Percentiles rank a stretch among this genome's conserved stretches.
phyloP scores from a whole-genome alignment of 208 protist species.

The Plasmodiophora brassicae region DNA sequence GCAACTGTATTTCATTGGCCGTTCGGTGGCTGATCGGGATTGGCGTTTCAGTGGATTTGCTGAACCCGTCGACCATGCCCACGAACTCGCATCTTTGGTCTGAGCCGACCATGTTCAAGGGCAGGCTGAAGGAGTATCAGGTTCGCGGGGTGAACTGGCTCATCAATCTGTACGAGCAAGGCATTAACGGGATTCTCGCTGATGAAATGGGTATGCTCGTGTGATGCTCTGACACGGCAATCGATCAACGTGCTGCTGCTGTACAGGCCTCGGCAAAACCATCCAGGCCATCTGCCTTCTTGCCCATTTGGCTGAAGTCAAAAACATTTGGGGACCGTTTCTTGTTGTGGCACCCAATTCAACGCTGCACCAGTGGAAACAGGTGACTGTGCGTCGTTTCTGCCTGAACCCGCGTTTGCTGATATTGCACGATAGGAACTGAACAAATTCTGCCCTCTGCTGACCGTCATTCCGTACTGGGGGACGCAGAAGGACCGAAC shows the following conservation, averaged over 20 bases:
- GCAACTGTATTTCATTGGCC: background rate
- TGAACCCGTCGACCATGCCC: constrained; percentile 42
- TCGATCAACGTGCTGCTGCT: too few species aligned
- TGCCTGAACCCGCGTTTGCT: background rate
- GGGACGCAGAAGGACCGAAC: constrained; percentile 51
- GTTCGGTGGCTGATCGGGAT: background rate
- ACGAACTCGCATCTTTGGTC: constrained; percentile 11
- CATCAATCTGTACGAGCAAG: constrained; percentile 83
- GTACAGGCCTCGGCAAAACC: constrained; percentile 64
- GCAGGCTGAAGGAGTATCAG: constrained; percentile 89
- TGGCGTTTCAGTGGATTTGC: constrained; percentile 18
- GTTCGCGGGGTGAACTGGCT: constrained; percentile 96
- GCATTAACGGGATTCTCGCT: constrained; percentile 95
- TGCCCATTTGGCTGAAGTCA: constrained; percentile 36
- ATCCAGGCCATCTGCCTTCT: constrained; percentile 58
- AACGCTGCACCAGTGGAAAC: constrained; percentile 43
- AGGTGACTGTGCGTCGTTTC: background rate
- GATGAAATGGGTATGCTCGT: constrained; percentile 96
- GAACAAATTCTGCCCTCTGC: constrained; percentile 40
- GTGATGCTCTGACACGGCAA: constrained; percentile 52
- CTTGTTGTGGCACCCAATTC: constrained; percentile 40
- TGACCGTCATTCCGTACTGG: constrained; percentile 55
- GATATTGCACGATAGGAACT: constrained; percentile 17
- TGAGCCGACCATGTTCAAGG: constrained; percentile 53
- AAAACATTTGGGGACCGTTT: constrained; percentile 46